phyloP scores from a whole-genome alignment of 306 rosid genomes.

The Glycine soja region DNA sequence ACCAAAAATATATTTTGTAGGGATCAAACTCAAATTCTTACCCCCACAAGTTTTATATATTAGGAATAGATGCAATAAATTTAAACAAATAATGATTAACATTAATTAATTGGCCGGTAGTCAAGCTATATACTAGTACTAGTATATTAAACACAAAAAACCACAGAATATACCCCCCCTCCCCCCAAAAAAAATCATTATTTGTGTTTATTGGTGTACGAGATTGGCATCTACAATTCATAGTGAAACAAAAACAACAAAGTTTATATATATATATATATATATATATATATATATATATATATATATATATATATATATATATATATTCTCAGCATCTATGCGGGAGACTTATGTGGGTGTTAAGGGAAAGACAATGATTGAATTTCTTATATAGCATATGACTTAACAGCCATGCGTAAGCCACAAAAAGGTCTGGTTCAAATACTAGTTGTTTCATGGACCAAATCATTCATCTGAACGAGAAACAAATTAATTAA shows the following conservation, averaged over 20 bases:
- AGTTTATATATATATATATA: too few species aligned
- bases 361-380: not conserved
- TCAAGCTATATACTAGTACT: not conserved
- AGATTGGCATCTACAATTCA: conserved; percentile 23
- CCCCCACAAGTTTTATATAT: not conserved
- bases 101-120: not conserved
- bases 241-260: not conserved
- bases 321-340: too few species aligned
- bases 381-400: not conserved
- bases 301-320: too few species aligned
- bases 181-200: not conserved
- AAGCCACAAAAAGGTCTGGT: conserved; percentile 8
- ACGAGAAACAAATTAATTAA: not conserved
- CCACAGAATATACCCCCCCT: not conserved
- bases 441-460: not conserved
- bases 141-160: conserved; percentile 9
- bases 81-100: not conserved
- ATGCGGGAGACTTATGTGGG: not conserved
- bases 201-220: not conserved
- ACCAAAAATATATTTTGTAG: too few species aligned
- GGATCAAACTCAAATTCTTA: too few species aligned
- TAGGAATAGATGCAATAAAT: not conserved
- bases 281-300: too few species aligned
- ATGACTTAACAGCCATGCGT: conserved; percentile 7
- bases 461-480: not conserved